Base-by-base conservation (phyloP, 805 yeast genomes). In the Wickerhamomyces ciferrii region DNA sequence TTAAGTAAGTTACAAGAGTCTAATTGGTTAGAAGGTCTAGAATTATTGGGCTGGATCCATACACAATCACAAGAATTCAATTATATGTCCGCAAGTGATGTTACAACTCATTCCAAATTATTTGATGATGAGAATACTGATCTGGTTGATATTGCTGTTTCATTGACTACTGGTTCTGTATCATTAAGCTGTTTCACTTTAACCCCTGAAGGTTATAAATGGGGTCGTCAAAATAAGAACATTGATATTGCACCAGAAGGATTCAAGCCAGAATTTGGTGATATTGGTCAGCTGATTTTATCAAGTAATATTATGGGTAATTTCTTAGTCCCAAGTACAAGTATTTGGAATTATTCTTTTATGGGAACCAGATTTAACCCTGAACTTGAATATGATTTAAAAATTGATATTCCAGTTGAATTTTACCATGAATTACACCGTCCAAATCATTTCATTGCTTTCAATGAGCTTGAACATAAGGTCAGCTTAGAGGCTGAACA, bases 41-140 rank as follows among this genome's bases (percentile, higher is more conserved):
- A 89, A 57, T 77, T 94, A 5, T 64, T 94, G 17, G 99, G 99
- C 1, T 87, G 97, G 96, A 76, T 94, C n/a, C 97, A 92, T 61
- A 87, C 97, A 0, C 89, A 84, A 61, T 74, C 84, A 1, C 78
- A 77, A 18, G 96, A 87, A 35, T 53, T 74, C 6, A 76, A 77
- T 42, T 70, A 73, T 43, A 75, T 91, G 69, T 70, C 85, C 6
- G 81, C 96, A 0, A 66, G 74, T 32, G 97, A 92, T 53, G 78
- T 88, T 15, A 74, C 85, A 2, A 75, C 80, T 0, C 85, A 82
- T 46, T 51, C 72, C 6, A 59, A 70, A 23, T 48, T 70, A 29
- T 68, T 74, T 18, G 55, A 62, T 2, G 62, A 66, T 14, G 57
- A 59, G 14, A 70, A 63, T 43, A 40, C 55, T 11, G 67, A 71